Evolutionary conservation across 2,329 filamentous ascomycete species (phyloP).

Genomic region (Verticillium nonalfalfae): DNA sequence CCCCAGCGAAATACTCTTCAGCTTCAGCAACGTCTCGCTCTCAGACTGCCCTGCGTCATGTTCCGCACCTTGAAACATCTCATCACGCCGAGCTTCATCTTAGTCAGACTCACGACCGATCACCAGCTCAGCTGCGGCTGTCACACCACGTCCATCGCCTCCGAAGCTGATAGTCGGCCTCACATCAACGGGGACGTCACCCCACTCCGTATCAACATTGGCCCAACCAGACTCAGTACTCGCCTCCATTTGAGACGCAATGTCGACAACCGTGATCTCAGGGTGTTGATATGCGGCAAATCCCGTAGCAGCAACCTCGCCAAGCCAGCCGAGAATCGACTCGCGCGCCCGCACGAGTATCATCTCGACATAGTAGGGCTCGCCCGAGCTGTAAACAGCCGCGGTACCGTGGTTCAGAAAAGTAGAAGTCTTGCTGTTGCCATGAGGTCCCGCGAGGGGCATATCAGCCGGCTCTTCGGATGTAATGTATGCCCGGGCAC

Average conservation of each 20-base stretch:
- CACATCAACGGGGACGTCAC: slow-evolving; percentile 3
- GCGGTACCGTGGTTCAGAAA: slow-evolving; percentile 46
- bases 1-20: too few relatives aligned
- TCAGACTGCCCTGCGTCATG: too few relatives aligned
- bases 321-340: slow-evolving; percentile 55
- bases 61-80: slow-evolving; percentile 6
- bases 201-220: slow-evolving; percentile 3
- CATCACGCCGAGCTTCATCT: slow-evolving; percentile 14
- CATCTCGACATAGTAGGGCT: slow-evolving; percentile 50
- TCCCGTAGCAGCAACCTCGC: slow-evolving; percentile 39
- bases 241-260: slow-evolving; percentile 11
- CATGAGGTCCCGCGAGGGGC: slow-evolving; percentile 44
- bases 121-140: slow-evolving; percentile 20
- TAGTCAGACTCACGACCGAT: slow-evolving; percentile 18
- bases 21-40: too few relatives aligned
- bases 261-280: slow-evolving; percentile 21
- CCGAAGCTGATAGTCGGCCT: slow-evolving; percentile 7
- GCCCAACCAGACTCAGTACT: slow-evolving; percentile 1
- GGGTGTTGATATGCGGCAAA: slow-evolving; percentile 31
- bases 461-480: slow-evolving; percentile 43
- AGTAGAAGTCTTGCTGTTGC: slow-evolving; percentile 17
- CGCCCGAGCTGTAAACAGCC: slow-evolving; percentile 64
- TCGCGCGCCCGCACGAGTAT: slow-evolving; percentile 51
- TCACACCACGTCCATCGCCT: slow-evolving; percentile 10
- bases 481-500: slow-evolving; percentile 55